Evolutionary conservation across 257 asterid genomes (phyloP), one percentile per base, ranked within the genome.

Genomic region (Nicotiana tomentosiformis): DNA sequence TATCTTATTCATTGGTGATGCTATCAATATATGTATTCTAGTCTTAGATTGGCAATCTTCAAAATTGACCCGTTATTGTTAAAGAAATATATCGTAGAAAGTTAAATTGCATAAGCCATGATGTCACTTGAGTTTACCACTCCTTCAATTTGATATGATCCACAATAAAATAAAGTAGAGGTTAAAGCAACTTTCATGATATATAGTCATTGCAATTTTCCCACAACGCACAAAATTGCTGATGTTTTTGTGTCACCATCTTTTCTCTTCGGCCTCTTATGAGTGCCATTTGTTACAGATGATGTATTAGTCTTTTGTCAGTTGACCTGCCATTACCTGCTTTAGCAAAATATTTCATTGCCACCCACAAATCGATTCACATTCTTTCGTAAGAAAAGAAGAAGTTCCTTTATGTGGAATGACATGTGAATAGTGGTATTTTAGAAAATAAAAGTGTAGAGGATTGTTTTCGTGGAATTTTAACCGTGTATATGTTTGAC

Each of bases 291-390:
- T 84, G 85, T 81, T 67, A 65, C 10, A 2, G 51, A 37, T 33
- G 83, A 86, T 85, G 23, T 49, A 81, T 76, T 81, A 78, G 67
- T 82, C 84, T 43, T 83, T 67, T 72, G 65, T 88, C 90, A 84
- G 89, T 64, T 90, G 81, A 83, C 85, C 92, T 80, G 85, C 60
- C 60, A 74, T 69, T 85, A 85, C 88, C 91, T 84, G 84, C 91
- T 88, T 85, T 87, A 4, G 43, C 30, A n/a, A n/a, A 70, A 51
- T 7, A 5, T 69, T 68, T 69, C 77, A 18, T 68, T 9, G 32
- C 32, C 30, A 68, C 17, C 39, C 17, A 37, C 77, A 32, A 68
- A 70, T 70, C 35, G 78, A 43, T n/a, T 70, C 58, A 70, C 78
- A 8, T 43, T 43, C 49, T 0, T 20, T 16, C 5, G 7, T 32